Evolutionary conservation across 139 green algal species (phyloP).

Genomic region (Micromonas commoda): DNA sequence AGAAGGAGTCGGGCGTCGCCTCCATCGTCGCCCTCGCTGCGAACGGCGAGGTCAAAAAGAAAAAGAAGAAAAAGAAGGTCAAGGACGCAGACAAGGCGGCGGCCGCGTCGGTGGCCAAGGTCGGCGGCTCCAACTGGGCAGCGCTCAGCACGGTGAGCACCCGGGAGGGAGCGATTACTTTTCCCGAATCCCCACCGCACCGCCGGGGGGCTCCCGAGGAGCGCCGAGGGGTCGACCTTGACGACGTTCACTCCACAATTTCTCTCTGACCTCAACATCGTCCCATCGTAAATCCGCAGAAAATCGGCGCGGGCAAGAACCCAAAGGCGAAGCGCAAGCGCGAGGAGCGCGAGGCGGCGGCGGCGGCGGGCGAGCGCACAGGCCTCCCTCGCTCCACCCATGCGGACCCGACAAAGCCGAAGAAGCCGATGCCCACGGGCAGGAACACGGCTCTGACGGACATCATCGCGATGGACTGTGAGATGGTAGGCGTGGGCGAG

Average conservation of each 20-base stretch:
- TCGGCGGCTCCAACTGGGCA: conserved; percentile 7
- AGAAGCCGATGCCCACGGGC: not conserved
- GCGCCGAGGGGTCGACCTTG: too few species aligned
- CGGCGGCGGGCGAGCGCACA: not conserved
- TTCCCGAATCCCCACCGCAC: too few species aligned
- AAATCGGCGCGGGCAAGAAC: not conserved
- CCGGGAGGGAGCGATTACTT: too few species aligned
- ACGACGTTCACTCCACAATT: too few species aligned
- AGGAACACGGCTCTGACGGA: conserved; percentile 10
- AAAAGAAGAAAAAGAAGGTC: conserved; percentile 1
- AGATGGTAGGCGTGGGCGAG: conserved; percentile 86
- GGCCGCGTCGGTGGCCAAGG: not conserved
- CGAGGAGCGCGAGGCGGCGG: not conserved
- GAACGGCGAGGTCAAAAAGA: not conserved
- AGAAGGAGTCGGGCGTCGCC: not conserved
- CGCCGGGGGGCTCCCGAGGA: too few species aligned
- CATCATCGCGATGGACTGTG: conserved; percentile 84
- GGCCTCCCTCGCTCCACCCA: not conserved
- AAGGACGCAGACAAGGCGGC: not conserved
- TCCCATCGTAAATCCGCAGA: too few species aligned
- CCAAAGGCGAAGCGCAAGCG: not conserved
- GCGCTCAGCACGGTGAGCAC: conserved; percentile 6
- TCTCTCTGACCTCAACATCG: too few species aligned
- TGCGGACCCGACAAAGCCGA: not conserved
- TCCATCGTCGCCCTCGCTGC: too few species aligned